A percentile compares a stretch with the other conserved stretches of the same genome.
Conservation (phyloP, 2,329 filamentous ascomycete genomes). For the Claviceps digitariae region DNA sequence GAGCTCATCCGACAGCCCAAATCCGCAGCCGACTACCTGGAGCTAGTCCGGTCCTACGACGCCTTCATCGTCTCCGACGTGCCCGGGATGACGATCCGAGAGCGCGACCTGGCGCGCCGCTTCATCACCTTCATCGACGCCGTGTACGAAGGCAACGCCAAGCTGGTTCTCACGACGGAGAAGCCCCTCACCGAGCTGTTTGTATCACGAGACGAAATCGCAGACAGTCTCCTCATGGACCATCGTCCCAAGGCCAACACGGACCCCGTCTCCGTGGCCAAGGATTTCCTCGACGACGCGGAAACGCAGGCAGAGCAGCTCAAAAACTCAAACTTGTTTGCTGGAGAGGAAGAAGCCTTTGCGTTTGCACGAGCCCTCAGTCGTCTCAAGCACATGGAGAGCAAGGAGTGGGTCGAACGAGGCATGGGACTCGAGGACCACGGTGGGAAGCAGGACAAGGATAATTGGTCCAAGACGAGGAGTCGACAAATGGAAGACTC, state of each 20-base stretch:
- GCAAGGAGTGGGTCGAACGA: conserved; percentile 84
- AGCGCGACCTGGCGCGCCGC: conserved; percentile 75
- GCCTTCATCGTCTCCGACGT: conserved; percentile 86
- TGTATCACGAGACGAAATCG: conserved; percentile 57
- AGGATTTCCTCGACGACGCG: conserved; percentile 77
- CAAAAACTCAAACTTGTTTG: conserved; percentile 77
- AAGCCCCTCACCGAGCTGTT: conserved; percentile 80
- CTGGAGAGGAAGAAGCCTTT: conserved; percentile 90
- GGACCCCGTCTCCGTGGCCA: conserved; percentile 17
- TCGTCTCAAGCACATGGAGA: conserved; percentile 82
- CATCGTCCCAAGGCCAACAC: conserved; percentile 13
- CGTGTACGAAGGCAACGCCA: conserved; percentile 85
- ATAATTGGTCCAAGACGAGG: conserved; percentile 51
- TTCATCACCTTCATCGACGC: conserved; percentile 98
- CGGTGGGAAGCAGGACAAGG: conserved; percentile 51
- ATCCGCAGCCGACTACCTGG: conserved; percentile 88
- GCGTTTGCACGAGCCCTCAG: conserved; percentile 85
- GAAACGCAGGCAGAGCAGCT: conserved; percentile 73
- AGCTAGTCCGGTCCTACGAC: conserved; percentile 79
- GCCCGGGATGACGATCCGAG: conserved; percentile 76
- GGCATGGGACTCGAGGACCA: conserved; percentile 53
- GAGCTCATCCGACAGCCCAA: conserved; percentile 82
- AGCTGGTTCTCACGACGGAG: conserved; percentile 82
- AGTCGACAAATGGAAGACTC: conserved; percentile 56
- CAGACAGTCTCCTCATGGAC: conserved; percentile 36